Evolutionary conservation across 805 yeast genomes (phyloP).

Genomic region (Candida orba): DNA sequence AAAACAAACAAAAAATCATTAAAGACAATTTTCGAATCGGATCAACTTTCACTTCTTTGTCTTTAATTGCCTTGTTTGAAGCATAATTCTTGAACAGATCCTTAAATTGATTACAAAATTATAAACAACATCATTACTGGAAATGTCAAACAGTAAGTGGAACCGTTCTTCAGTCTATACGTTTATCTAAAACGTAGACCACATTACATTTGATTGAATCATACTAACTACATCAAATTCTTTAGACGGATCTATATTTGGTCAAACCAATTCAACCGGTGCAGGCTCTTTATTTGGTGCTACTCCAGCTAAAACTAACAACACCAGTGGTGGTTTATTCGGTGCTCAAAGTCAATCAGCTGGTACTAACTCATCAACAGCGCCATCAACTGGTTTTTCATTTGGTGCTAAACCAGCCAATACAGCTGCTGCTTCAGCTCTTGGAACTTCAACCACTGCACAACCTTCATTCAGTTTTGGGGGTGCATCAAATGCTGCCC

Average conservation of each 20-base stretch:
- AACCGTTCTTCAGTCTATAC: too few species aligned
- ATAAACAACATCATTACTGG: too few species aligned
- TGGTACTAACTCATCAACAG: not conserved
- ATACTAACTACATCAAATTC: too few species aligned
- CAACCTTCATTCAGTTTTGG: conserved; percentile 20
- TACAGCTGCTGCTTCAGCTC: conserved; percentile 1
- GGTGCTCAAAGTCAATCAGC: not conserved
- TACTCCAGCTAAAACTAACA: conserved; percentile 16
- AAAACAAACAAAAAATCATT: too few species aligned
- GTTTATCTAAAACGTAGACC: not conserved
- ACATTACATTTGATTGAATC: too few species aligned
- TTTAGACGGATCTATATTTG: conserved; percentile 11
- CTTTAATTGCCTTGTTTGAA: too few species aligned
- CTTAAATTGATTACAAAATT: too few species aligned
- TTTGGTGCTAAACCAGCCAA: conserved; percentile 2
- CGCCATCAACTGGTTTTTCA: not conserved
- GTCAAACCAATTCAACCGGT: conserved; percentile 15
- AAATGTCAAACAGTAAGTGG: too few species aligned
- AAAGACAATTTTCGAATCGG: too few species aligned
- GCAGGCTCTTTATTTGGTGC: conserved; percentile 22
- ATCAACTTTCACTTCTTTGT: too few species aligned
- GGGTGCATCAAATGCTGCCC: conserved; percentile 7
- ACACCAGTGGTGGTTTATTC: not conserved
- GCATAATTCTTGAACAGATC: too few species aligned
- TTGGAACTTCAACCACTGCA: not conserved